These are phyloP conservation scores for Prunus yedoensis DNA, from an alignment of 331 rosid species.

Conservation along the genomic window DNA sequence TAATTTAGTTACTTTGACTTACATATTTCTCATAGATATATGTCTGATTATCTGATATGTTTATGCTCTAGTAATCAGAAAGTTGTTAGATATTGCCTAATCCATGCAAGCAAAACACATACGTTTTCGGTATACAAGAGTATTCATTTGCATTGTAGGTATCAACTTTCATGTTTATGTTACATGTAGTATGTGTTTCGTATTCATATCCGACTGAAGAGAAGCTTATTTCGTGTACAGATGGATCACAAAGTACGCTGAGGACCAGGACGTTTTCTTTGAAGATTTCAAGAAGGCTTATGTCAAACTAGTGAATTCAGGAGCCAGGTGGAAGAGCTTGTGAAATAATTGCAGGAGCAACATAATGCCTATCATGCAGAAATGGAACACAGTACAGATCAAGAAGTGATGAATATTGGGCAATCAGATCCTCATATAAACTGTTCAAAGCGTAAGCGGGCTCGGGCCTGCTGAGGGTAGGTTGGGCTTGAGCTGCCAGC, in stretches of 20 bases:
- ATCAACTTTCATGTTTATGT: neutral
- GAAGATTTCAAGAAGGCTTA: constrained; percentile 80
- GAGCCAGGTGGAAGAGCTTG: constrained; percentile 72
- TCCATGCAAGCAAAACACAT: neutral
- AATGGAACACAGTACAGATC: neutral
- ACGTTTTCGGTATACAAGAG: neutral
- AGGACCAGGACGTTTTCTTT: constrained; percentile 66
- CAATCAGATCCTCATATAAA: no score
- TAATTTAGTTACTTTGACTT: neutral
- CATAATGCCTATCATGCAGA: neutral
- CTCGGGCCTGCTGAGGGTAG: neutral
- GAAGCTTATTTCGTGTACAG: constrained; percentile 44
- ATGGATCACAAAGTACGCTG: constrained; percentile 80
- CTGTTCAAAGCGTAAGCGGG: neutral
- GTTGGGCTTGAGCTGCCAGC: constrained; percentile 3
- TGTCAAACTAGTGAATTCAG: constrained; percentile 81
- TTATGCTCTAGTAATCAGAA: neutral
- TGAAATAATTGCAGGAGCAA: constrained; percentile 27
- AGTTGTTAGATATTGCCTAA: neutral
- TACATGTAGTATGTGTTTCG: constrained; percentile 10
- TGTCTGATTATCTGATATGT: neutral
- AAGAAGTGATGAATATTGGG: neutral
- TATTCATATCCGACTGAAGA: constrained; percentile 23
- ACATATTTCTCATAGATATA: neutral
- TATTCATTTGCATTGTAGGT: neutral